Conservation (phyloP, 2,329 filamentous ascomycete genomes). For the Cladosporium sp. region DNA sequence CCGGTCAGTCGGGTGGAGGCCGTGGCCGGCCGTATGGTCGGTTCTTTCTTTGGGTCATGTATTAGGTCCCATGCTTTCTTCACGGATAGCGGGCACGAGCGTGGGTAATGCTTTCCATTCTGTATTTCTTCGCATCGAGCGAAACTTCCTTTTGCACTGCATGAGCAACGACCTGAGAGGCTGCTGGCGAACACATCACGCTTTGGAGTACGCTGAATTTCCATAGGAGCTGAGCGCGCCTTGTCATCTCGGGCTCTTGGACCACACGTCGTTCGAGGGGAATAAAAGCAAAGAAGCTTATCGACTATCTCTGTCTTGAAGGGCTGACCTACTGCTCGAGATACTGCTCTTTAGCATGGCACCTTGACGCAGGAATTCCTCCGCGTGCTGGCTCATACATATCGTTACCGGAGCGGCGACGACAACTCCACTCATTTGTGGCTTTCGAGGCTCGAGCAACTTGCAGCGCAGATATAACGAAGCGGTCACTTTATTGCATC, state of each 20-base stretch:
- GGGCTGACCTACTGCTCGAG: too few species aligned
- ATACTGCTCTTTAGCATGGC: neutral
- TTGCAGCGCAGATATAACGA: too few species aligned
- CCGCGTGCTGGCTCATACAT: neutral
- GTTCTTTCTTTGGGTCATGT: constrained; percentile 6
- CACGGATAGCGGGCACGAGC: constrained; percentile 5
- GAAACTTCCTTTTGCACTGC: neutral
- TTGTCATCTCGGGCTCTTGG: too few species aligned
- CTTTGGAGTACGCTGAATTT: neutral
- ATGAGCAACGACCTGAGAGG: neutral
- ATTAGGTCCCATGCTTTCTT: constrained; percentile 13
- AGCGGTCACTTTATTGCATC: too few species aligned
- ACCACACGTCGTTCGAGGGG: neutral
- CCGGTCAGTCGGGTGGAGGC: constrained; percentile 8
- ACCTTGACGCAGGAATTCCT: neutral
- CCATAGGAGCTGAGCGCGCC: neutral
- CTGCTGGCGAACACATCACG: neutral
- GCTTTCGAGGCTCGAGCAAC: too few species aligned
- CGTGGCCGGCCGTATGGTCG: neutral
- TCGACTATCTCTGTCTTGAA: too few species aligned
- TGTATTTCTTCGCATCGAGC: neutral
- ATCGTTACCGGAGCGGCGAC: too few species aligned
- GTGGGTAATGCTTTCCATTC: constrained; percentile 1
- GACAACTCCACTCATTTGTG: too few species aligned
- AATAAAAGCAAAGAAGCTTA: too few species aligned